phyloP scores from a whole-genome alignment of 2,329 filamentous ascomycete genomes.

The Cytospora piceicola region DNA sequence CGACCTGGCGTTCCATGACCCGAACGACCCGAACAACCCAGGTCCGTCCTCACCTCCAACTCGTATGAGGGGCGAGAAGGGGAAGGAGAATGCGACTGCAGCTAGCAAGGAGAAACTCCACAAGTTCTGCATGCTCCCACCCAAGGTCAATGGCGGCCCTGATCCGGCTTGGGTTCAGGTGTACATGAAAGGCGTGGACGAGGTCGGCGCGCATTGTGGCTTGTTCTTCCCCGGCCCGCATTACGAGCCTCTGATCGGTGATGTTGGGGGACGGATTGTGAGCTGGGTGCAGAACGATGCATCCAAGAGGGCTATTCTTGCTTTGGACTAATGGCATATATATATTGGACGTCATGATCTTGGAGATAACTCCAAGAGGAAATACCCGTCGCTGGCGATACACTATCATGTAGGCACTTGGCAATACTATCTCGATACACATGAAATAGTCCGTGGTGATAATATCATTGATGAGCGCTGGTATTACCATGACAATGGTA shows the following conservation, averaged over 20 bases:
- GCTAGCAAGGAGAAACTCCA: constrained; percentile 54
- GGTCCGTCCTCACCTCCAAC: constrained; percentile 17
- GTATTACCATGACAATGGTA: not conserved
- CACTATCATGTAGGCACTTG: not conserved
- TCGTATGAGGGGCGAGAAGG: constrained; percentile 21
- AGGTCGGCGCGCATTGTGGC: constrained; percentile 83
- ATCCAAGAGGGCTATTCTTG: constrained; percentile 46
- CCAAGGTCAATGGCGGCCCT: constrained; percentile 52
- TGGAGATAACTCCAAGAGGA: not conserved
- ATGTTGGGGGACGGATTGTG: constrained; percentile 69
- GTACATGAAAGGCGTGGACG: constrained; percentile 81
- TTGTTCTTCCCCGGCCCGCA: constrained; percentile 75
- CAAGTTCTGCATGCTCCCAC: constrained; percentile 79
- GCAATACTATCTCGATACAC: not conserved
- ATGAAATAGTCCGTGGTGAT: not conserved
- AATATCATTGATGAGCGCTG: not conserved
- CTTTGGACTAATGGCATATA: constrained; percentile 32
- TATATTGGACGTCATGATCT: not conserved
- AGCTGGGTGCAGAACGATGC: constrained; percentile 71
- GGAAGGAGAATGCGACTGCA: constrained; percentile 42
- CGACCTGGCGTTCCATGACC: constrained; percentile 25
- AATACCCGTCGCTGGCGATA: not conserved
- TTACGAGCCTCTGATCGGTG: constrained; percentile 77
- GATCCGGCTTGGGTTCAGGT: constrained; percentile 79
- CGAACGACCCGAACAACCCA: constrained; percentile 8